Percentiles rank a stretch among this genome's conserved stretches.
These are phyloP conservation scores for Wickerhamomyces sydowiorum DNA, from an alignment of 805 yeast genomes.

Conservation along the genomic window DNA sequence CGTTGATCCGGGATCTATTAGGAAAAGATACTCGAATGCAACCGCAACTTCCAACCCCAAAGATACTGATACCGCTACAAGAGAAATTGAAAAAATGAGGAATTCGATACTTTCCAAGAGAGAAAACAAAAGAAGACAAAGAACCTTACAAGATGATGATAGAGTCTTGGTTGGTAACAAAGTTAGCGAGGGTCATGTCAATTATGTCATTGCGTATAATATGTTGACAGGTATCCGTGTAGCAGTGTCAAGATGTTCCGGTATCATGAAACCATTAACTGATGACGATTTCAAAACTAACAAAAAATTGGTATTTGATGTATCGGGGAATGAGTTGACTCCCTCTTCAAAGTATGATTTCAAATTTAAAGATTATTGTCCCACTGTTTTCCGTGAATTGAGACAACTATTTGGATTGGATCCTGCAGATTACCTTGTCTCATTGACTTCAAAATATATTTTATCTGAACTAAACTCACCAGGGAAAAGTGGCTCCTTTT, in stretches of 20 bases:
- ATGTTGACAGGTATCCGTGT: conserved; percentile 97
- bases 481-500: conserved; percentile 95
- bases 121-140: conserved; percentile 33
- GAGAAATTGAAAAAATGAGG: conserved; percentile 47
- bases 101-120: conserved; percentile 40
- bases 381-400: conserved; percentile 86
- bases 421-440: conserved; percentile 91
- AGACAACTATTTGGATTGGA: conserved; percentile 79
- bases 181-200: conserved; percentile 89
- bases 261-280: conserved; percentile 66
- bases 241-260: conserved; percentile 89
- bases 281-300: conserved; percentile 66
- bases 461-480: conserved; percentile 91
- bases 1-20: not conserved
- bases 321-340: conserved; percentile 80
- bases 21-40: conserved; percentile 11
- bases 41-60: conserved; percentile 16
- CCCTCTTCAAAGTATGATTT: conserved; percentile 95
- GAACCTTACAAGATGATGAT: conserved; percentile 42
- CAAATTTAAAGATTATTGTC: conserved; percentile 94
- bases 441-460: conserved; percentile 89
- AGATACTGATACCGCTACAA: conserved; percentile 33
- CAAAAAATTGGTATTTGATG: conserved; percentile 81
- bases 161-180: conserved; percentile 69
- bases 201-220: conserved; percentile 90